These are phyloP conservation scores for Russula virescens DNA, from an alignment of 768 basidiomycete genomes.

Conservation along the genomic window DNA sequence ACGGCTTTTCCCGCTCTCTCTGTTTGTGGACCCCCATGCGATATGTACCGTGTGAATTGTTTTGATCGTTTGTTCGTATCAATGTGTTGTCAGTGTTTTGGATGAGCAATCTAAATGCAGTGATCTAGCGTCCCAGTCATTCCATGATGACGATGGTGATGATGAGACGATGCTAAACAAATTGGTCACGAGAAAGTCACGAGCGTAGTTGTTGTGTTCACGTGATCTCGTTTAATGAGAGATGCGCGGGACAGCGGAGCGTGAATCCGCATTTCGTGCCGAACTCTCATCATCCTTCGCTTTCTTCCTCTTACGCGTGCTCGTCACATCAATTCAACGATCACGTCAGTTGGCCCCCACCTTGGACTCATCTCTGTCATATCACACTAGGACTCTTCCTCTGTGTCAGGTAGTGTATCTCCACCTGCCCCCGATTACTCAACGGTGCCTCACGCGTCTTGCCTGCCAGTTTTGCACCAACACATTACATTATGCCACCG, in stretches of 20 bases:
- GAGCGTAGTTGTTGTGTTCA: not conserved
- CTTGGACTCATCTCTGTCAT: not conserved
- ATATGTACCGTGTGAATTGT: not conserved
- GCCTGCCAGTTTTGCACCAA: not conserved
- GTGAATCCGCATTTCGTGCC: conserved; percentile 15
- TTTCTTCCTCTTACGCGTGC: not conserved
- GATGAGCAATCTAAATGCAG: no score
- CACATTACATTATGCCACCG: not conserved
- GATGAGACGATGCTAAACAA: no score
- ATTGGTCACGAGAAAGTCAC: not conserved
- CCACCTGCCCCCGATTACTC: not conserved
- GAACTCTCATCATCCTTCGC: conserved; percentile 3
- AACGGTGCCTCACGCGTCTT: not conserved
- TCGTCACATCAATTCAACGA: not conserved
- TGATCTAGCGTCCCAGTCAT: no score
- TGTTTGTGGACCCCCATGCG: not conserved
- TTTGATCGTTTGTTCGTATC: not conserved
- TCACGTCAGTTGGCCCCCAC: not conserved
- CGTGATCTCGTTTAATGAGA: conserved; percentile 22
- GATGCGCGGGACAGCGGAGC: conserved; percentile 17
- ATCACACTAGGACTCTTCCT: not conserved
- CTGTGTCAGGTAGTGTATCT: not conserved
- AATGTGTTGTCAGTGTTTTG: not conserved
- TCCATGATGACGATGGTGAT: no score
- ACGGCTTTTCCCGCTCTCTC: not conserved